phyloP scores from a whole-genome alignment of 768 basidiomycete genomes.

The Tricholoma terreum region DNA sequence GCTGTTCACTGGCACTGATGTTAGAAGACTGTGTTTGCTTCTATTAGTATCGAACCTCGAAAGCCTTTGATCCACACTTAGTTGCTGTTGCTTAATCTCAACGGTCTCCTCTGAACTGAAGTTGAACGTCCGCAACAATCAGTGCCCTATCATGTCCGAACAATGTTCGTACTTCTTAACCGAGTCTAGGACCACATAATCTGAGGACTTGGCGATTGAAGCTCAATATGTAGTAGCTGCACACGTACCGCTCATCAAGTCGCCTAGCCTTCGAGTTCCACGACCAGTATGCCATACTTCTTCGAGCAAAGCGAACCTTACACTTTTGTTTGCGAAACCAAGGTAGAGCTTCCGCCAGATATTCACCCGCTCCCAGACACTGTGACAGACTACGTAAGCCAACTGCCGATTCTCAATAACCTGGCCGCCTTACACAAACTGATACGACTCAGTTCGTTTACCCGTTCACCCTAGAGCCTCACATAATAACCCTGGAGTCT shows the following conservation, averaged over 20 bases:
- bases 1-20: no score
- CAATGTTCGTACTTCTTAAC: slow-evolving; percentile 15
- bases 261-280: slow-evolving; percentile 86
- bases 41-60: not conserved
- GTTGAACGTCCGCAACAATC: no score
- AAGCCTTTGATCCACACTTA: not conserved
- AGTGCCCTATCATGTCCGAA: no score
- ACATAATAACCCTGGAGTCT: slow-evolving; percentile 73
- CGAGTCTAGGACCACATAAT: not conserved
- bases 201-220: slow-evolving; percentile 16
- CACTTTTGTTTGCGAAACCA: slow-evolving; percentile 1
- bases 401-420: not conserved
- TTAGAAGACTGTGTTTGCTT: not conserved
- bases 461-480: slow-evolving; percentile 90
- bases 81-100: not conserved
- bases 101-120: not conserved
- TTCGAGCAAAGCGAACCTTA: not conserved
- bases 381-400: slow-evolving; percentile 77
- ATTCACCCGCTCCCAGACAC: slow-evolving; percentile 94
- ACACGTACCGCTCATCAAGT: slow-evolving; percentile 85
- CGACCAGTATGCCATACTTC: slow-evolving; percentile 50
- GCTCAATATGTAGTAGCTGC: slow-evolving; percentile 79
- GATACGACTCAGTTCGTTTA: slow-evolving; percentile 75
- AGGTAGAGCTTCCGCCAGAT: slow-evolving; percentile 87
- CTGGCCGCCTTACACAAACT: slow-evolving; percentile 1